Evolutionary conservation across 2,329 filamentous ascomycete genomes (phyloP), one percentile per base, ranked within the genome.

Genomic region (Alternaria dauci): DNA sequence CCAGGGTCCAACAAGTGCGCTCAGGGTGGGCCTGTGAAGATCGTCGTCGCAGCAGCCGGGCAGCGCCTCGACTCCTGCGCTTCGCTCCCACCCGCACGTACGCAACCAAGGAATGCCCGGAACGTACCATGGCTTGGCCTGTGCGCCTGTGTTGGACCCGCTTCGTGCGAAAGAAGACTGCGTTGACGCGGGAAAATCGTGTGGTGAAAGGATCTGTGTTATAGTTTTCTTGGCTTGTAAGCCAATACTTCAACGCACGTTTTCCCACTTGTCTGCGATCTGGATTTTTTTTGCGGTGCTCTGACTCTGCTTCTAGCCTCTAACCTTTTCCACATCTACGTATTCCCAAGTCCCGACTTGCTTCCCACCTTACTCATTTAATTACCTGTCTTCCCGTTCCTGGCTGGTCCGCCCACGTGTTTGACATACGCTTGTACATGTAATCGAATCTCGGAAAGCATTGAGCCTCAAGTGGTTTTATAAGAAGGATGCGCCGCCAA

Each of bases 231-330:
- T 72, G 68, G 69, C 71, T 54, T 34, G 54, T 61, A 65, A 63
- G 59, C 72, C 73, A 73, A 74, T 76, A 75, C 72, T 70, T 75
- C 69, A 67, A 63, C 56, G 67, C 73, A 73, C 73, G 65, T 73
- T 75, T 68, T 69, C 67, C 69, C 66, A 61, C 66, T 57, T 55
- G 46, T 65, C 64, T 61, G 47, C 62, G 63, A 67, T 54, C 51
- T 42, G 44, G 26, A 26, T 28, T 57, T 57, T 47, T 57, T 30
- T 23, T 23, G 46, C 16, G 51, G 62, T 62, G 61, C 60, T 63
- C 55, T 60, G 61, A 55, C 56, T 57, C 57, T 51, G 46, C 55
- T 38, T 63, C 30, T 25, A 32, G 39, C 52, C 18, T 48, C 53
- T 25, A 30, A 52, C 30, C 36, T 48, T 34, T 34, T 44, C 38